Evolutionary conservation across 1,284 basidiomycete species (phyloP).

Genomic region (Rhodotorula sp.): DNA sequence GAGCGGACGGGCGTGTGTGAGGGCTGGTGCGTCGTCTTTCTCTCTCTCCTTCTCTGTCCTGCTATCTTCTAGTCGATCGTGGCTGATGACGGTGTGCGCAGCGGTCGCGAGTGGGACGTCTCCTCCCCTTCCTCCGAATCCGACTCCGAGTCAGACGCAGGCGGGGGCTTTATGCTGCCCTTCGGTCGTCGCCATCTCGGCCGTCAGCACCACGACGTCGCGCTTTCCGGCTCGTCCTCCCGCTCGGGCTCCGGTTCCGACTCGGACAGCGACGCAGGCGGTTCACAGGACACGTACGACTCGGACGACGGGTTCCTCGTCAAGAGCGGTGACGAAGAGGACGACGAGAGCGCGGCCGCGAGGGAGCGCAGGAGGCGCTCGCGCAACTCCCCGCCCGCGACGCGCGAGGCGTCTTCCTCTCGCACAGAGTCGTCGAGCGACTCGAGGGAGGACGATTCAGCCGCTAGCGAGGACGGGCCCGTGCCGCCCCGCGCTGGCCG

Average conservation of each 20-base stretch:
- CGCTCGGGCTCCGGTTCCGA: no score
- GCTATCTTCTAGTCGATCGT: no score
- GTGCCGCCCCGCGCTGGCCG: neutral
- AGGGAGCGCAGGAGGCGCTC: neutral
- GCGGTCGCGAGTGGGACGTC: conserved; percentile 20
- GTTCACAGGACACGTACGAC: conserved; percentile 4
- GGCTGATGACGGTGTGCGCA: no score
- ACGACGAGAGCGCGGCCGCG: neutral
- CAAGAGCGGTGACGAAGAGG: conserved; percentile 1
- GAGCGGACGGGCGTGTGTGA: conserved; percentile 30
- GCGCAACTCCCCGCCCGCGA: neutral
- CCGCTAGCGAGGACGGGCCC: neutral
- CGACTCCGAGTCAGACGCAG: conserved; percentile 3
- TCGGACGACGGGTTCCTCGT: conserved; percentile 10
- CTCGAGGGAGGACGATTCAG: no score
- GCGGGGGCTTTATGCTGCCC: neutral
- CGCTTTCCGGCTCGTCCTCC: neutral
- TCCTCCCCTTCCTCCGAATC: neutral
- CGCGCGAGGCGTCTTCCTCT: neutral
- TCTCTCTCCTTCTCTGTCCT: neutral
- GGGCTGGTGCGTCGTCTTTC: conserved; percentile 30
- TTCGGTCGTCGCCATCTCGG: conserved; percentile 1
- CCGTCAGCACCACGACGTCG: conserved; percentile 11
- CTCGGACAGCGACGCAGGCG: neutral
- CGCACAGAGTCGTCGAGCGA: neutral